Percentiles rank a stretch among this genome's conserved stretches.
These are phyloP conservation scores for Lepidium sativum DNA, from an alignment of 345 rosid genomes.

Conservation along the genomic window DNA sequence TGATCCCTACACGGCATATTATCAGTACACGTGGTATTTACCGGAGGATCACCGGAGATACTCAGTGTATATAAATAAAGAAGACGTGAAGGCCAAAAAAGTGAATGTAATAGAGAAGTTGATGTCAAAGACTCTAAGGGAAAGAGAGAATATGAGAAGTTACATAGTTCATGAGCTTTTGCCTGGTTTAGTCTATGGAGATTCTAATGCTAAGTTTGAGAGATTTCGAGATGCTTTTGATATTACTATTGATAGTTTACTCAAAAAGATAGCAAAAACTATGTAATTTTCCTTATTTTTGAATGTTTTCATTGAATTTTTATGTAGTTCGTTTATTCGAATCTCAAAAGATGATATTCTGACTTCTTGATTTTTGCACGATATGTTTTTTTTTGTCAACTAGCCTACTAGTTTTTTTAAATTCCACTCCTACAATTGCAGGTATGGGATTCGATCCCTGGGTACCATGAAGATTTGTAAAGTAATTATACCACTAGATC, in stretches of 20 bases:
- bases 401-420: no score
- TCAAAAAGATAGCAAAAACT: slow-evolving; percentile 32
- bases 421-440: no score
- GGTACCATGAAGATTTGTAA: no score
- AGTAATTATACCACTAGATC: no score
- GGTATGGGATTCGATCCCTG: no score
- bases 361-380: no score
- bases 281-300: background rate
- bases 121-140: slow-evolving; percentile 34
- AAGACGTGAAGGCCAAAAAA: slow-evolving; percentile 49
- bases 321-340: background rate
- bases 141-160: slow-evolving; percentile 64
- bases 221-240: slow-evolving; percentile 78
- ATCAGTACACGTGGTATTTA: slow-evolving; percentile 87
- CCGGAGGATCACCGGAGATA: slow-evolving; percentile 64
- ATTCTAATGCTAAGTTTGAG: slow-evolving; percentile 39
- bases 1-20: slow-evolving; percentile 70
- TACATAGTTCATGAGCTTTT: slow-evolving; percentile 60
- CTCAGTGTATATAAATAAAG: slow-evolving; percentile 63
- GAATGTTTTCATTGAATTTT: background rate
- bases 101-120: slow-evolving; percentile 49
- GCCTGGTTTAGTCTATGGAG: slow-evolving; percentile 64
- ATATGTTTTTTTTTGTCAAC: no score
- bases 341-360: no score
- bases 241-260: slow-evolving; percentile 48